Evolutionary conservation across 345 rosid species (phyloP).

Genomic region (Eucalyptus curtisii): DNA sequence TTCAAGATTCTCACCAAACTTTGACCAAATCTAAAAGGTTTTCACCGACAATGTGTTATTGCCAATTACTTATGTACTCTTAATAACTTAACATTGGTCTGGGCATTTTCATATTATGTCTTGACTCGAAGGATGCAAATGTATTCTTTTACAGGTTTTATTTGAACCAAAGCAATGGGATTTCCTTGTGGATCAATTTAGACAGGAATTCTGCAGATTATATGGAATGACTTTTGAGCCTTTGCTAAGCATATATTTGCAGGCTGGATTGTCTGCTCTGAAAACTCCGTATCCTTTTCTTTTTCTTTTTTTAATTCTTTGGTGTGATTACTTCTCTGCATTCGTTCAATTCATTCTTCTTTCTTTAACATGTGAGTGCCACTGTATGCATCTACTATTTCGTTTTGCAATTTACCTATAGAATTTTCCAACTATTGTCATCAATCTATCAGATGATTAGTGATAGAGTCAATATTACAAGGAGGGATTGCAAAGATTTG

Average conservation of each 20-base stretch:
- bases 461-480: neutral
- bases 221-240: slow-evolving; percentile 98
- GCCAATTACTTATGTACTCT: neutral
- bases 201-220: slow-evolving; percentile 84
- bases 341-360: neutral
- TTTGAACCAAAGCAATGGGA: slow-evolving; percentile 95
- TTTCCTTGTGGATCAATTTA: slow-evolving; percentile 74
- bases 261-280: slow-evolving; percentile 93
- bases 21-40: neutral
- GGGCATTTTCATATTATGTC: neutral
- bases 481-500: neutral
- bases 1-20: neutral
- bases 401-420: neutral
- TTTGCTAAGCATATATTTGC: slow-evolving; percentile 75
- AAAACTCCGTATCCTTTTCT: slow-evolving; percentile 79
- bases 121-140: neutral
- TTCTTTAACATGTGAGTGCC: neutral
- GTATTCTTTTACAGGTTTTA: slow-evolving; percentile 35
- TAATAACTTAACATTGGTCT: neutral
- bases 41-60: neutral
- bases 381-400: neutral
- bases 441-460: neutral
- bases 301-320: neutral
- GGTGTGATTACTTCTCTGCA: neutral
- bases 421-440: neutral